Base-by-base conservation (phyloP, 768 basidiomycete genomes). In the Rhodotorula sphaerocarpa region DNA sequence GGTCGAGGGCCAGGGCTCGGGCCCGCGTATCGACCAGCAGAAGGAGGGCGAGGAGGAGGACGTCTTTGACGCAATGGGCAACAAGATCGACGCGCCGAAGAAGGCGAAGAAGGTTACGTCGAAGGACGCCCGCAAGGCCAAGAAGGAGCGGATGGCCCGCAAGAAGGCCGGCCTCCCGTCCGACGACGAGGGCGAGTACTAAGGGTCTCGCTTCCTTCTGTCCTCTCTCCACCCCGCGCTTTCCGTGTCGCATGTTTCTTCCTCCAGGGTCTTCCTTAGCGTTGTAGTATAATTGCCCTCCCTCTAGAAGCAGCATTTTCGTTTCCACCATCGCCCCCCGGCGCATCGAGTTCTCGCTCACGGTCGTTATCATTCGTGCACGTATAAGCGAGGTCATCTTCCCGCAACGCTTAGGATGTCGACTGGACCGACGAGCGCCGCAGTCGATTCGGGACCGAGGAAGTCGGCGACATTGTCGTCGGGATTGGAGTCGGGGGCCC, bases 1-100 rank as follows among this genome's bases (percentile, higher is more conserved):
- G 93, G 90, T 95, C 74, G 95, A 97, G 78, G 95, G 95, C 51
- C 95, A 99, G 77, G 95, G 95, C 59, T 81, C 90, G 25, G 93
- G 93, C 16, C 77, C 90, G 47, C 85, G 92, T 61, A 97, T 99
- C 72, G 95, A 95, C 82, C 87, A 90, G 84, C 83, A 83, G 73
- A 87, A 83, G 10, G 92, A 86, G 53, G 89, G 89, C 10, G 92
- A 86, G 53, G 89, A 89, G 70, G 89, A 92, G 53, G 90, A 83
- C 44, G 79, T 82, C 72, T 97, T 87, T 75, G 95, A 99, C 75
- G 95, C 95, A 28, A 88, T 99, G 87, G 93, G 93, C 64, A 96
- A 96, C 87, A 92, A 91, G 50, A 51, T 51, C 12, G 48, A 20
- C 28, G 84, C 79, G 91, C 87, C 84, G 79, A 92, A 93, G 83